These are phyloP conservation scores for Cystobasidium pallidum DNA, from an alignment of 1,284 basidiomycete species.

Conservation along the genomic window DNA sequence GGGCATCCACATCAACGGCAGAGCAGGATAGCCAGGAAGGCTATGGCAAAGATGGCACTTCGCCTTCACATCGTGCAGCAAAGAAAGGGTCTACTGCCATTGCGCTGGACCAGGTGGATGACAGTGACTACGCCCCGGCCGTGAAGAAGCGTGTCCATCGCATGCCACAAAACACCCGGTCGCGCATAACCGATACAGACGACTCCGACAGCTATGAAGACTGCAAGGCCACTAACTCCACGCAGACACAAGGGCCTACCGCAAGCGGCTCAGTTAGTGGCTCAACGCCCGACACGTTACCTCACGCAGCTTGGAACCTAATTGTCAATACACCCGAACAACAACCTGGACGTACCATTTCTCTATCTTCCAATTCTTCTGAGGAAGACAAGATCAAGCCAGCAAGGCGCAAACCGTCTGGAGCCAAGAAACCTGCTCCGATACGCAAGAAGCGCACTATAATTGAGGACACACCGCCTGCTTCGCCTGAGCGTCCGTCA, in stretches of 20 bases:
- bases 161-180: slow-evolving; percentile 3
- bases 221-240: background rate
- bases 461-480: slow-evolving; percentile 20
- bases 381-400: slow-evolving; percentile 10
- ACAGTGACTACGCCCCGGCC: background rate
- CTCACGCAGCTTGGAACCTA: background rate
- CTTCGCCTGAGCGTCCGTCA: background rate
- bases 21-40: background rate
- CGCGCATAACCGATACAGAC: background rate
- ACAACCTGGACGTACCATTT: slow-evolving; percentile 18
- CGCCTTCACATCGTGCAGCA: slow-evolving; percentile 5
- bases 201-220: slow-evolving; percentile 9
- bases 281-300: background rate
- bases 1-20: slow-evolving; percentile 16
- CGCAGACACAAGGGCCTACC: background rate
- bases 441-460: slow-evolving; percentile 4
- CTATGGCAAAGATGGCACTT: background rate
- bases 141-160: background rate
- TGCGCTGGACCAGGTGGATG: background rate
- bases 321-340: slow-evolving; percentile 8
- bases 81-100: slow-evolving; percentile 9
- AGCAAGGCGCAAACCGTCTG: background rate
- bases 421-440: background rate
- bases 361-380: slow-evolving; percentile 11
- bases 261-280: background rate